Evolutionary conservation across 2,329 filamentous ascomycete genomes (phyloP), one percentile per base, ranked within the genome.

Genomic region (Fusarium sterilihyphosum): DNA sequence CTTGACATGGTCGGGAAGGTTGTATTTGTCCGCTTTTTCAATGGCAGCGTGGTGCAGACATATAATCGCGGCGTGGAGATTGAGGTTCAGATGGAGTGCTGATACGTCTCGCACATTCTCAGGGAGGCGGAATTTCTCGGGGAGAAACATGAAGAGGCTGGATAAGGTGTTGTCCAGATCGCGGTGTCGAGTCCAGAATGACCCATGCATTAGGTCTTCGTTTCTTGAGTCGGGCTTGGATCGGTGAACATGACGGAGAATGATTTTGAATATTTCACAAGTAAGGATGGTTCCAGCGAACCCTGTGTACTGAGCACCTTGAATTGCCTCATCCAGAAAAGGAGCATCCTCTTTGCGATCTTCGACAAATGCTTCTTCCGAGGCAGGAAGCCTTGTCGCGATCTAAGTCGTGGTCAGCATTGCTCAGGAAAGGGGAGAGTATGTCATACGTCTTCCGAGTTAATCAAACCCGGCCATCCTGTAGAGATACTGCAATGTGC

Each of bases 31-130:
- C 2, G 92, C 92, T 79, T 93, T 95, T 82, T 95, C 94, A 14
- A 96, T 91, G 4, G 95, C 95, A 3, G 94, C 93, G 81, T 97
- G 94, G 79, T 98, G 95, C 10, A 98, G 86, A 80, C 94, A 97
- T 61, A 98, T 98, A 14, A 93, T 90, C 3, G 94, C 92, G 2
- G 95, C 94, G 78, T 98, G 95, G 6, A 98, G 89, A 78, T 94
- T 95, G 86, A 98, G 92, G 73, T 98, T 98, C 58, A 92, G 87
- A 80, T 97, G 95, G 1, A 97, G 88, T 12, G 94, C 90, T 52
- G 93, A 91, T 2, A 92, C 87, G 75, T 97, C 90, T 44, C 88
- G 86, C 59, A 94, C 84, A 18, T 92, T 91, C 33, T 86, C 83
- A 0, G 95, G 94, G 31, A 98, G 83, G 41, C 94, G 90, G 49